A percentile compares a stretch with the other conserved stretches of the same genome.
Conservation (phyloP, 805 yeast genomes). For the Wickerhamiella galacta region DNA sequence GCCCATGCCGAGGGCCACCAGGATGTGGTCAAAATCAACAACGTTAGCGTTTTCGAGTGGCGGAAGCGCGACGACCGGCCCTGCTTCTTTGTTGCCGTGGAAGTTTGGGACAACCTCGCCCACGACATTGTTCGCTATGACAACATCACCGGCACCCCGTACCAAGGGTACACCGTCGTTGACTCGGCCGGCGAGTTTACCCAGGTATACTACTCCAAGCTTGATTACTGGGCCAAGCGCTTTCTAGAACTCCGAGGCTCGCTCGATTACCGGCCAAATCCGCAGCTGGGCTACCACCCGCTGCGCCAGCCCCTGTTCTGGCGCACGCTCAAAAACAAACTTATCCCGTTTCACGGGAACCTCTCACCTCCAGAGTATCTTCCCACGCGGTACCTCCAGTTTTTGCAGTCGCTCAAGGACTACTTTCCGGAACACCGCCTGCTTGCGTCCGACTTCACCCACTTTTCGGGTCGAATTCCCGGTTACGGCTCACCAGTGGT, state of each 20-base stretch:
- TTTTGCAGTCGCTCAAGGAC: constrained; percentile 43
- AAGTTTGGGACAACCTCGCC: constrained; percentile 69
- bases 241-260: constrained; percentile 39
- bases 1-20: constrained; percentile 30
- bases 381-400: constrained; percentile 57
- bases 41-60: constrained; percentile 69
- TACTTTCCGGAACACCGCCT: constrained; percentile 63
- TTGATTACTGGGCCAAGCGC: constrained; percentile 34
- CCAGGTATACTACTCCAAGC: constrained; percentile 49
- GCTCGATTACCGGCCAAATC: constrained; percentile 15
- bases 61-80: constrained; percentile 39
- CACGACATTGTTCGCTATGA: constrained; percentile 74
- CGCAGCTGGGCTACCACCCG: constrained; percentile 38
- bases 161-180: constrained; percentile 61
- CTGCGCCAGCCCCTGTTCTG: constrained; percentile 32
- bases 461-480: constrained; percentile 23
- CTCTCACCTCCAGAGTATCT: constrained; percentile 60
- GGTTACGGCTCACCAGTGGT: constrained; percentile 68
- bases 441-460: constrained; percentile 53
- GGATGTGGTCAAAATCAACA: constrained; percentile 44
- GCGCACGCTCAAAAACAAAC: constrained; percentile 30
- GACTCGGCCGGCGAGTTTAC: constrained; percentile 61
- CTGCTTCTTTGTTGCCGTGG: constrained; percentile 63
- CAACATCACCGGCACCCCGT: constrained; percentile 43
- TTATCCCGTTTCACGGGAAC: constrained; percentile 51